Evolutionary conservation across 2,329 filamentous ascomycete species (phyloP).

Genomic region (Cytospora chrysosperma): DNA sequence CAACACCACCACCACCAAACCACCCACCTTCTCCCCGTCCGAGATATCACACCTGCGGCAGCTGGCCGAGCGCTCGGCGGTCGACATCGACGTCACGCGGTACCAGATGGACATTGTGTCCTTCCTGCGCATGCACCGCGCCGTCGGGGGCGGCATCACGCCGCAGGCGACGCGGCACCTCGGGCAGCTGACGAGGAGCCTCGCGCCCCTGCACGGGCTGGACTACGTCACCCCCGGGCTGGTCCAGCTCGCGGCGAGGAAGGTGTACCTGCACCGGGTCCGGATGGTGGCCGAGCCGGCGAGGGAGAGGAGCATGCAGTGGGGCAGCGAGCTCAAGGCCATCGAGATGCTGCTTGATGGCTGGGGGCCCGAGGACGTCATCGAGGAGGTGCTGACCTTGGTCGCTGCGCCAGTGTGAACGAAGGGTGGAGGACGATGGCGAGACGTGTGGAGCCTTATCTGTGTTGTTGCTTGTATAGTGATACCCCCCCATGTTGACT

Average conservation of each 20-base stretch:
- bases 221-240: slow-evolving; percentile 82
- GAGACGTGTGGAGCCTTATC: not conserved
- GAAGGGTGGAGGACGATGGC: not conserved
- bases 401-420: slow-evolving; percentile 54
- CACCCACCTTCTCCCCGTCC: slow-evolving; percentile 33
- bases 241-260: slow-evolving; percentile 76
- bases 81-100: slow-evolving; percentile 74
- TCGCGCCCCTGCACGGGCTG: slow-evolving; percentile 79
- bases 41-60: slow-evolving; percentile 61
- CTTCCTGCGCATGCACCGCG: slow-evolving; percentile 85
- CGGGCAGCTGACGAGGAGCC: slow-evolving; percentile 63
- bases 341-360: slow-evolving; percentile 66
- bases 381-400: slow-evolving; percentile 61
- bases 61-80: slow-evolving; percentile 56
- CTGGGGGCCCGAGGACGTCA: slow-evolving; percentile 59
- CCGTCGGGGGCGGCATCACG: slow-evolving; percentile 74
- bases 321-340: slow-evolving; percentile 76
- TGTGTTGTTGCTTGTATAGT: not conserved
- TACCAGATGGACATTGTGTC: slow-evolving; percentile 87
- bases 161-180: slow-evolving; percentile 79
- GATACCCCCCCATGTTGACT: slow-evolving; percentile 1
- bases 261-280: slow-evolving; percentile 86
- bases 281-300: slow-evolving; percentile 67
- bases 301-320: slow-evolving; percentile 85
- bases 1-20: not conserved